Evolutionary conservation across 2,329 filamentous ascomycete species (phyloP), one percentile per base, ranked within the genome.

Genomic region (Bipolaris bicolor): DNA sequence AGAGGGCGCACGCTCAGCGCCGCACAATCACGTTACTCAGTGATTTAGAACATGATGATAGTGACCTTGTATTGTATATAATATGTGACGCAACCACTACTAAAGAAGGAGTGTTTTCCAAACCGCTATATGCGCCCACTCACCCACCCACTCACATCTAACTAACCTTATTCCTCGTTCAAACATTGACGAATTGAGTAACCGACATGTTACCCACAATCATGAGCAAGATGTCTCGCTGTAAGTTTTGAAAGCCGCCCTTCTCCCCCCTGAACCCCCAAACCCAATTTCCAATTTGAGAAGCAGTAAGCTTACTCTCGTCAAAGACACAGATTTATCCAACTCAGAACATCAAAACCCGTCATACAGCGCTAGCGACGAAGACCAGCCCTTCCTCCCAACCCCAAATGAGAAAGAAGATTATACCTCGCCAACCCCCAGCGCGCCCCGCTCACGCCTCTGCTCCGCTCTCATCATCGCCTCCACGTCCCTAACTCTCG

Each of bases 141-240:
- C 22, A 16, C 41, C 10, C 22, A 22, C 18, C 44, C 16, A 10
- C n/a, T 10, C 7, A n/a, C 18, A 34, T 13, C 26, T 11, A 9
- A 20, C 16, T 10, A 22, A 13, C 16, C 1, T 10, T 5, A 7
- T 26, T 16, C 44, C n/a, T 10, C n/a, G 2, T 24, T 11, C 13
- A 16, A 20, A 47, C 10, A 11, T 47, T 36, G 29, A 9, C 33
- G 16, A 3, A n/a, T 9, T 10, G 36, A 20, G 13, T 6, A 7
- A 26, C 24, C 29, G 16, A n/a, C 26, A 47, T 47, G 44, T 33
- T 47, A 33, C 26, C 44, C 9, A 33, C 26, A 11, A 33, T 47
- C n/a, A 47, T 47, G 16, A 22, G 44, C 16, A 47, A 47, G 29
- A 47, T 47, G 26, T 31, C 43, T 20, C 44, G 44, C 3, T 47